Evolutionary conservation across 495 filamentous ascomycete genomes (phyloP), one percentile per base, ranked within the genome.

Genomic region (Thermothielavioides terrestris): DNA sequence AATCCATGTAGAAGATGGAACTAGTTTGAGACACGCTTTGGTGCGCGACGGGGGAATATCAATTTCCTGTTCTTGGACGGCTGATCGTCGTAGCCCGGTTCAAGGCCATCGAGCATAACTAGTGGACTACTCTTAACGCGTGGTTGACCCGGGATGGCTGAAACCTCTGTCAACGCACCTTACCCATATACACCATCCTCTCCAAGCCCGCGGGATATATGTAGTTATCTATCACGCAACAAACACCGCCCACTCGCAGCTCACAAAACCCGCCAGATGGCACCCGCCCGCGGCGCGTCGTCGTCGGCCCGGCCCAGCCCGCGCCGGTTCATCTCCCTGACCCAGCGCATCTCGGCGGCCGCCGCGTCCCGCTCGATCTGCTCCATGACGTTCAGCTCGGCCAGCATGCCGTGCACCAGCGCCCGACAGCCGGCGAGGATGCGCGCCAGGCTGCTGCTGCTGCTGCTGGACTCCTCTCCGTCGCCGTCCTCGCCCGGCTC

Each of bases 301-400:
- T 27, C 12, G 2, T 41, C 47, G 12, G 3, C 37, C 9, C 14
- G 27, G 10, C 31, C 37, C 21, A 38, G 31, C 31, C 34, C 40
- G 3, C 56, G 61, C 21, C 66, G 50, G 49, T 75, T 77, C 64
- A 75, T 70, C 38, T 37, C 49, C 51, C 58, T 63, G 41, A 78
- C 72, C 76, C 76, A 79, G 20, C 54, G 56, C 26, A 62, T 62
- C 59, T 79, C 76, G 17, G 62, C 58, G 12, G 51, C 53, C 31
- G 67, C 57, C 6, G 66, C 70, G 45, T 76, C 73, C 22, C 57
- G 52, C 59, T 77, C 71, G 28, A 78, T 71, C 52, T 61, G 55
- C 39, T 63, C 63, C 76, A 79, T 78, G 9, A 68, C 25, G 3
- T 50, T 50, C 36, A 79, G 61, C 56, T 77, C 76, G 17, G 54